Evolutionary conservation across 2,329 filamentous ascomycete genomes (phyloP).

Genomic region (Phyllosticta citribraziliensis): DNA sequence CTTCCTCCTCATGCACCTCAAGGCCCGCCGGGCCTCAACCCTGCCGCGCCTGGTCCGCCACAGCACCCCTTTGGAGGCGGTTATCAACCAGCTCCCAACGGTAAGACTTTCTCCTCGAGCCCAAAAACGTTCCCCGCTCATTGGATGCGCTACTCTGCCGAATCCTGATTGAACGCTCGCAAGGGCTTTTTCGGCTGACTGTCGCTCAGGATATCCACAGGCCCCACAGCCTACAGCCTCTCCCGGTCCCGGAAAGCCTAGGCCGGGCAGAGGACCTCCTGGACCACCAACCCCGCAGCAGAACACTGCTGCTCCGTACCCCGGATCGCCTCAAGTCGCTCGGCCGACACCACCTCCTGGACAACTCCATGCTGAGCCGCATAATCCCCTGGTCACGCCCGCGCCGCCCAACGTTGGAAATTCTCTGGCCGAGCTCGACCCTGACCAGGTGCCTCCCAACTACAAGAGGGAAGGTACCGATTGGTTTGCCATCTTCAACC

Average conservation of each 20-base stretch:
- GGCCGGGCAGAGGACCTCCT: constrained; percentile 49
- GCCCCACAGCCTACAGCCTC: constrained; percentile 77
- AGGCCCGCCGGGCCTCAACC: constrained; percentile 57
- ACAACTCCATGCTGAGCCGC: constrained; percentile 24
- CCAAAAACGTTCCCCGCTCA: not conserved
- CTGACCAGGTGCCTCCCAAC: constrained; percentile 72
- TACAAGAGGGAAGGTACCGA: constrained; percentile 83
- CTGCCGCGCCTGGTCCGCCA: constrained; percentile 45
- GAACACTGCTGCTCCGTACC: constrained; percentile 77
- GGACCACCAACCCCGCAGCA: constrained; percentile 86
- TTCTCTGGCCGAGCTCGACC: constrained; percentile 74
- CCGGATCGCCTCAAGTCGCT: constrained; percentile 79
- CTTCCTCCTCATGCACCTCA: constrained; percentile 62
- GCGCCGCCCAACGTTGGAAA: constrained; percentile 46
- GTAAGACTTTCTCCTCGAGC: constrained; percentile 32
- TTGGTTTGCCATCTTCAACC: constrained; percentile 98
- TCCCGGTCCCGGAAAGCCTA: constrained; percentile 63
- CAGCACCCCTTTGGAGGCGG: constrained; percentile 63
- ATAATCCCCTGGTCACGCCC: constrained; percentile 19
- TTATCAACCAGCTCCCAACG: constrained; percentile 57
- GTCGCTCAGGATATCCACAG: constrained; percentile 60
- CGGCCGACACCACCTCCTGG: constrained; percentile 62
- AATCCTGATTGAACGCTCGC: constrained; percentile 24
- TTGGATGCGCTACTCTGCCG: not conserved
- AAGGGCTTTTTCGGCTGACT: not conserved